Percentiles rank a stretch among this genome's conserved stretches.
phyloP scores from a whole-genome alignment of 768 basidiomycete species.

The Neoboletus brunneissimus region DNA sequence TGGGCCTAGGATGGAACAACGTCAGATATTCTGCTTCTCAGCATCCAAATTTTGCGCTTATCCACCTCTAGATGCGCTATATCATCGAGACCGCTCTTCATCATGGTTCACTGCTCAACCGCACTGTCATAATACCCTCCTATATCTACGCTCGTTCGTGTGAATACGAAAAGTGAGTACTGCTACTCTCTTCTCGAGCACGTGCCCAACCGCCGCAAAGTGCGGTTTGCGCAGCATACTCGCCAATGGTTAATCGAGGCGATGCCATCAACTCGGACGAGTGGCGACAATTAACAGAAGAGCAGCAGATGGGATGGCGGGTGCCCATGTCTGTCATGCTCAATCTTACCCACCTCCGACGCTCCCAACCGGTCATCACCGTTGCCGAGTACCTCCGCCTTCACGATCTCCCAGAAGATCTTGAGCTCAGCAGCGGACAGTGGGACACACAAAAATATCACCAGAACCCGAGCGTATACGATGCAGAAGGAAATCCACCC shows the following conservation, averaged over 20 bases:
- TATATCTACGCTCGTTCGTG: constrained; percentile 47
- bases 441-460: constrained; percentile 39
- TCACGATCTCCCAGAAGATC: constrained; percentile 33
- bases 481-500: constrained; percentile 20
- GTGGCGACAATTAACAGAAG: constrained; percentile 39
- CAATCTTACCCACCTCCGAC: constrained; percentile 41
- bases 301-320: constrained; percentile 36
- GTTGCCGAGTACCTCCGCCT: constrained; percentile 43
- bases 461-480: constrained; percentile 26
- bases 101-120: constrained; percentile 43
- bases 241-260: constrained; percentile 43
- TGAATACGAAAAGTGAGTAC: constrained; percentile 31
- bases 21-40: constrained; percentile 24
- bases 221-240: constrained; percentile 39
- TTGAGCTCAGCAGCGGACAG: constrained; percentile 37
- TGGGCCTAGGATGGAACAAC: constrained; percentile 49
- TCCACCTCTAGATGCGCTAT: constrained; percentile 39
- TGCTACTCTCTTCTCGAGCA: not conserved
- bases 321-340: constrained; percentile 40
- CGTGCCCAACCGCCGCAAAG: constrained; percentile 15
- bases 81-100: constrained; percentile 45
- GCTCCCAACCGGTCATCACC: constrained; percentile 38
- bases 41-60: not conserved
- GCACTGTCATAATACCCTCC: constrained; percentile 43
- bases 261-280: constrained; percentile 42